phyloP scores from a whole-genome alignment of 2,329 filamentous ascomycete genomes.

The Bertia moriformis region DNA sequence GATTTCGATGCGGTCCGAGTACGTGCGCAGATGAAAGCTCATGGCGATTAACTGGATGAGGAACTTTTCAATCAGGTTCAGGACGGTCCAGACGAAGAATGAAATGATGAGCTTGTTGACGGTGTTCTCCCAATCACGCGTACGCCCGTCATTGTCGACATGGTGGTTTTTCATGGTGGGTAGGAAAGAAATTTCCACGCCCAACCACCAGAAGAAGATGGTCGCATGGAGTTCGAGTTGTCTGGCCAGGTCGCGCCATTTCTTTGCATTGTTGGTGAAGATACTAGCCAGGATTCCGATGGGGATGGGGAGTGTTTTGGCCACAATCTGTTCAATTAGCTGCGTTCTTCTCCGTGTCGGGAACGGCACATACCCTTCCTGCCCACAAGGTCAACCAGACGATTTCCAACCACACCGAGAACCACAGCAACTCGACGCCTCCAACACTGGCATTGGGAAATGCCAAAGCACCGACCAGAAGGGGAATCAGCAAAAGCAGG shows the following conservation, averaged over 20 bases:
- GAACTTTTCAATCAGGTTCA: conserved; percentile 86
- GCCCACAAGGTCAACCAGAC: conserved; percentile 87
- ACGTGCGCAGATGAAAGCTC: conserved; percentile 81
- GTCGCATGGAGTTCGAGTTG: conserved; percentile 75
- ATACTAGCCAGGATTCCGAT: conserved; percentile 32
- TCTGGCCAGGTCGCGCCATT: conserved; percentile 80
- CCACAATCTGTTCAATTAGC: no score
- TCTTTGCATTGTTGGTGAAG: conserved; percentile 67
- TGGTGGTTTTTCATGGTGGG: conserved; percentile 59
- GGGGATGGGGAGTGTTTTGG: conserved; percentile 28
- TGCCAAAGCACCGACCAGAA: conserved; percentile 38
- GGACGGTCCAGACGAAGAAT: conserved; percentile 61
- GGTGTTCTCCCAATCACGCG: conserved; percentile 52
- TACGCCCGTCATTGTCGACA: conserved; percentile 13
- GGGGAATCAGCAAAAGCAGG: conserved; percentile 40
- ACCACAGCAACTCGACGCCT: conserved; percentile 72
- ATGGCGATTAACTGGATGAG: conserved; percentile 90
- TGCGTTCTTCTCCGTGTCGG: no score
- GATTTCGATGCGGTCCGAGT: conserved; percentile 76
- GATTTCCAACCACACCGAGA: conserved; percentile 87
- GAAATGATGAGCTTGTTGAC: conserved; percentile 78
- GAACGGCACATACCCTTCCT: conserved; percentile 8
- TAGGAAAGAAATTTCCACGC: conserved; percentile 70
- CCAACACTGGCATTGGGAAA: conserved; percentile 51
- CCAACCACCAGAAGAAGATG: conserved; percentile 83